Evolutionary conservation across 768 basidiomycete genomes (phyloP), one percentile per base, ranked within the genome.

Genomic region (Mycena metata): DNA sequence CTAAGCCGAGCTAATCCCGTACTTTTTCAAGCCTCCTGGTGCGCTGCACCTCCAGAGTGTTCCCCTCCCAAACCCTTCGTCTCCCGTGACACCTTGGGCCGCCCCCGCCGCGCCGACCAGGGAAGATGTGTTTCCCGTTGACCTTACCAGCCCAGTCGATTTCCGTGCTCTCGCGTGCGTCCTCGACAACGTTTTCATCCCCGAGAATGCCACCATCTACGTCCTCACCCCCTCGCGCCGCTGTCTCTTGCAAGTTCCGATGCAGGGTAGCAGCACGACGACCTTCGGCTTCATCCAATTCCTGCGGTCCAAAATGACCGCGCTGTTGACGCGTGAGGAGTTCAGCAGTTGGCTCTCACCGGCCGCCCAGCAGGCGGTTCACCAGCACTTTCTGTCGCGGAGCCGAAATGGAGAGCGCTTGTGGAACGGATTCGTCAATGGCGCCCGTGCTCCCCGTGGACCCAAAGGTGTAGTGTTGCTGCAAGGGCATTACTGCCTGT

Each of bases 391-490:
- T 33, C 50, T 64, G 13, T 45, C 43, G 17, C 49, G 16, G 13
- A 64, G 55, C n/a, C 55, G 56, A 0, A 3, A 59, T 8, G 62
- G 56, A 13, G 43, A 42, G 23, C 41, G 24, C 0, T 13, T 69
- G 36, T 69, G 67, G 67, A 56, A 60, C 3, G 49, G 36, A 30
- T 69, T 69, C 26, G 50, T 64, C 9, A 54, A 55, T 16, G 67
- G 67, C 42, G 21, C 35, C 2, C 21, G 21, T 16, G 49, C 50
- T 26, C 26, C 30, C 7, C 33, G 52, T 1, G 67, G 67, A 7
- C 67, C 67, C 8, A 54, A n/a, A 7, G 67, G 67, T 36, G 49
- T 35, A 41, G 57, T 51, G 49, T 54, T 69, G 16, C 23, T 69
- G 42, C 47, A 58, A 9, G 67, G 61, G 2, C 57, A 69, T 26